Base-by-base conservation (phyloP, 495 filamentous ascomycete genomes). In the Monascus purpureus region DNA sequence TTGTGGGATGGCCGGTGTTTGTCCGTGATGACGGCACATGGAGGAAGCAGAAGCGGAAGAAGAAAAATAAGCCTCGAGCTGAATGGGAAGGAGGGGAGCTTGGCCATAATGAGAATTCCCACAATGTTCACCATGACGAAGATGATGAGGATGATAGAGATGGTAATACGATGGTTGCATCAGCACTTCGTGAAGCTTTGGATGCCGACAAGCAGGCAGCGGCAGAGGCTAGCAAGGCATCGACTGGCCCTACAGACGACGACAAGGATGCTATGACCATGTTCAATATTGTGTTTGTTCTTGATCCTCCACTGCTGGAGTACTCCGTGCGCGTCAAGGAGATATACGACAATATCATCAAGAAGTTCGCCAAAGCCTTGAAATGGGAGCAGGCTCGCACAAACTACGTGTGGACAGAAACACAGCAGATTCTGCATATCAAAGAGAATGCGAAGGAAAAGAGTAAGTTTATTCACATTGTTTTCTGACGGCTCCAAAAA, bases 271-370 rank as follows among this genome's bases (percentile, higher is more conserved):
- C 63, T 26, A 87, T 97, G 81, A 85, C 74, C 14, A 94, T 95
- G 86, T 97, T 97, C 52, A 86, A 96, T 57, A 72, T 95, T 20
- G 83, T 94, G 9, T 96, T 95, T 55, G 80, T 93, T 20, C 57
- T 94, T 29, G 77, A 82, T 45, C 78, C 82, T 2, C 80, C 81
- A 23, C 67, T 77, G 29, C 56, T 82, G 25, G 82, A 92, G 50
- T 77, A 77, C 42, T 77, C 78, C 28, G 60, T 75, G 30, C 65
- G 84, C 13, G 67, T 85, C 28, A 68, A 75, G 33, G 75, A 88
- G 31, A 77, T 95, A 48, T 93, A 87, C 47, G 68, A 83, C 32
- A 75, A 93, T 48, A 76, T 94, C 14, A 79, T 82, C 41, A 88
- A 81, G 55, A 88, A 87, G 49, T 77, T 93, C 38, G 80, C 82